Conservation (phyloP, 108 stramenopile species). For the Fistulifera solaris region DNA sequence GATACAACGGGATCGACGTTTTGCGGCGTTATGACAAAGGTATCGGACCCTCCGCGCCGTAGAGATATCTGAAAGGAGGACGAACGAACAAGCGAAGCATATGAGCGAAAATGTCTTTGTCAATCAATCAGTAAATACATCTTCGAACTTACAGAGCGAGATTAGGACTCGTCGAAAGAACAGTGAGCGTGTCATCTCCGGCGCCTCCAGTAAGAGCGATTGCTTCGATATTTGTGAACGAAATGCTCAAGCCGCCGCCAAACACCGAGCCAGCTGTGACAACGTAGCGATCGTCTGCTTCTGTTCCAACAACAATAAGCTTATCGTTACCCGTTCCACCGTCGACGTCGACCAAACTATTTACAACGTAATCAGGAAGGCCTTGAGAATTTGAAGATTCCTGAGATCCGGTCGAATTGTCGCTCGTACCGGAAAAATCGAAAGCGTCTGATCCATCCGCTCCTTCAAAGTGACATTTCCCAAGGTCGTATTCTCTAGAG, state of each 20-base stretch:
- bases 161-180: slow-evolving; percentile 22
- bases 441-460: neutral
- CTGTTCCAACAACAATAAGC: slow-evolving; percentile 22
- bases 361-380: slow-evolving; percentile 23
- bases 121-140: neutral
- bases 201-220: slow-evolving; percentile 23
- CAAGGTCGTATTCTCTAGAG: slow-evolving; percentile 3
- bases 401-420: neutral
- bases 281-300: slow-evolving; percentile 23
- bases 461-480: slow-evolving; percentile 3
- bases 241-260: slow-evolving; percentile 22
- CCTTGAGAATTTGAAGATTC: slow-evolving; percentile 3
- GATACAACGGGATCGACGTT: slow-evolving; percentile 21
- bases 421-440: neutral
- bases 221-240: slow-evolving; percentile 20
- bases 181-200: slow-evolving; percentile 23
- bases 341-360: slow-evolving; percentile 27
- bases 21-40: slow-evolving; percentile 18
- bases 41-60: slow-evolving; percentile 22
- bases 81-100: too few species aligned
- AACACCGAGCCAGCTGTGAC: slow-evolving; percentile 24
- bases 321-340: slow-evolving; percentile 23
- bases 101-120: too few species aligned
- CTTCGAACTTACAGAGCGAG: slow-evolving; percentile 6
- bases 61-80: neutral